Evolutionary conservation across 1,284 basidiomycete genomes (phyloP), one percentile per base, ranked within the genome.

Genomic region (Rhodotorula sp.): DNA sequence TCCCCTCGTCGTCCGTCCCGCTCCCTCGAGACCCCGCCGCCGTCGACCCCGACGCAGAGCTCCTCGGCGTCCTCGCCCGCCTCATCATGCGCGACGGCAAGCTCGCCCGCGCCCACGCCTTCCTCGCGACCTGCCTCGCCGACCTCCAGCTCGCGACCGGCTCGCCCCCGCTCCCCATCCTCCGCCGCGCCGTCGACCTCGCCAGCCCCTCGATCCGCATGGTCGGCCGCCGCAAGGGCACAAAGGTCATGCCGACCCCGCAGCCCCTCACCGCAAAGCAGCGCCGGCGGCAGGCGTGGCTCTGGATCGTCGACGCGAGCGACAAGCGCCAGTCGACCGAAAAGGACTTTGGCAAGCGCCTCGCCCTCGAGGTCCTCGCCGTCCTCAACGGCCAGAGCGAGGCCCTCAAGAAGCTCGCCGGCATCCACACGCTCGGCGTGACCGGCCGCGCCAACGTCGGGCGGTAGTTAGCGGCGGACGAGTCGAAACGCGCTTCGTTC

Each of bases 41-140:
- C 25, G 54, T 53, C 41, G 66, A 72, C 34, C 67, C 77, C 41
- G 81, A 82, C 57, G 70, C 78, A 1, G 75, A 77, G 19, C 74
- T 83, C n/a, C 75, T 81, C 23, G 75, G 77, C 46, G 73, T 80
- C 56, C 77, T 82, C 61, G 69, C 78, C 12, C 81, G 81, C 49
- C 75, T 82, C 57, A 76, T 82, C 48, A 82, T 82, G 81, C 78
- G 78, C 55, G 80, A 81, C 63, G 82, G 82, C 57, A 83, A 83
- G 64, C 81, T 81, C 68, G 77, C 81, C 0, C 74, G 77, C 19
- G 79, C 82, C 0, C 79, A 80, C 69, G 64, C 76, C 0, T 79
- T 80, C 70, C 74, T 81, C 66, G 75, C 74, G 14, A 58, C 71
- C 21, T 79, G 81, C 56, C 79, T 83, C 19, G n/a, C 53, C 17